phyloP scores from a whole-genome alignment of 208 protist species.

The Leishmania arabica region DNA sequence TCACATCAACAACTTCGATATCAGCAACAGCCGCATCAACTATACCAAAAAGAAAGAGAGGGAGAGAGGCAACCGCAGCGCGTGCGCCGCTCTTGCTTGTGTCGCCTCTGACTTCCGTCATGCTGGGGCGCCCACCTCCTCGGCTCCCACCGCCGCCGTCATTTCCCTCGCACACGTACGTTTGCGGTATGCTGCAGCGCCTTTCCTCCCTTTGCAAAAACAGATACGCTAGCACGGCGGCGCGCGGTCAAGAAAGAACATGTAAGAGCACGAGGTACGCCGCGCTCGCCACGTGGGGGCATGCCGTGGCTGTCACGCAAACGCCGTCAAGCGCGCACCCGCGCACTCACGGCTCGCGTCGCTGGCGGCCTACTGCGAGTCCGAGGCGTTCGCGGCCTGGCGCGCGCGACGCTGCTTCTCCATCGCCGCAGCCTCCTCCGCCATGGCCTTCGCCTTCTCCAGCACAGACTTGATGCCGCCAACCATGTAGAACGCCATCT shows the following conservation, averaged over 20 bases:
- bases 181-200: too few relatives aligned
- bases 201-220: too few relatives aligned
- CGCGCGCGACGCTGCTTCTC: constrained; percentile 63
- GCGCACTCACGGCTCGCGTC: background rate
- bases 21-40: background rate
- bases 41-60: background rate
- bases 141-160: too few relatives aligned
- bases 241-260: background rate
- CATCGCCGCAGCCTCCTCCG: constrained; percentile 76
- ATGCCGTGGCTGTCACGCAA: background rate
- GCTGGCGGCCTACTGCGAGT: constrained; percentile 11
- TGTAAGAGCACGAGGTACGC: background rate
- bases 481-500: constrained; percentile 99
- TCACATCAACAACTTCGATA: background rate
- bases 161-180: too few relatives aligned
- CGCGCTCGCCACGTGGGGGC: background rate
- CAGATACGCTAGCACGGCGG: too few relatives aligned
- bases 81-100: too few relatives aligned
- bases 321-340: background rate
- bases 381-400: constrained; percentile 35
- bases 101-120: too few relatives aligned
- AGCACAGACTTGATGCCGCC: constrained; percentile 94
- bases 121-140: too few relatives aligned
- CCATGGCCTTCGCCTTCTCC: constrained; percentile 93
- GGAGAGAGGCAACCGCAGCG: too few relatives aligned